phyloP scores from a whole-genome alignment of 2,329 filamentous ascomycete genomes.

The Xenoacremonium recifei region DNA sequence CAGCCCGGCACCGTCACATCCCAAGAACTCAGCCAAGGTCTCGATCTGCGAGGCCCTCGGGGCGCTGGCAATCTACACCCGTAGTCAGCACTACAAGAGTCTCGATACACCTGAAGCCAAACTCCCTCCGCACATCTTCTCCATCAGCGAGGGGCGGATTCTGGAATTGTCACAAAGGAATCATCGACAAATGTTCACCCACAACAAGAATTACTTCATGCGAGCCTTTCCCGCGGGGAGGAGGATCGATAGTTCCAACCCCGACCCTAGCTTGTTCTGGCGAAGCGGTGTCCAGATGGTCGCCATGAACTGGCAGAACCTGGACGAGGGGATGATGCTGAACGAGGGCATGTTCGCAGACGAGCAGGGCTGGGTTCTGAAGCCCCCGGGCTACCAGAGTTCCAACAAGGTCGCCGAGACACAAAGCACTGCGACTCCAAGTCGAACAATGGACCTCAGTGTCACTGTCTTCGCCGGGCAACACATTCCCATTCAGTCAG shows the following conservation, averaged over 20 bases:
- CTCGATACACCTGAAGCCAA: constrained; percentile 64
- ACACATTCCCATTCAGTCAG: constrained; percentile 48
- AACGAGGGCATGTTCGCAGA: constrained; percentile 97
- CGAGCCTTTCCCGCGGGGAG: constrained; percentile 82
- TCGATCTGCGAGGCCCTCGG: constrained; percentile 70
- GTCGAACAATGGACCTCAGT: constrained; percentile 60
- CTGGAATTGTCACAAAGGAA: constrained; percentile 55
- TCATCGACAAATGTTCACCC: constrained; percentile 74
- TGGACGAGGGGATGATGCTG: constrained; percentile 91
- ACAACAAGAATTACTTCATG: constrained; percentile 88
- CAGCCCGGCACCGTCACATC: constrained; percentile 11
- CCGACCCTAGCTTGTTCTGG: constrained; percentile 90
- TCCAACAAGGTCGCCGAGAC: constrained; percentile 37
- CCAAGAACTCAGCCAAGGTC: constrained; percentile 43
- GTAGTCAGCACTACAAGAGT: constrained; percentile 75
- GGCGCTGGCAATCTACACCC: constrained; percentile 78
- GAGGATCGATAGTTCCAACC: constrained; percentile 87
- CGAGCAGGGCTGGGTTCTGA: constrained; percentile 80
- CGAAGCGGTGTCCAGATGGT: constrained; percentile 95
- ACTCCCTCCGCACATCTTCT: constrained; percentile 73
- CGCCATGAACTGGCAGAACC: constrained; percentile 95
- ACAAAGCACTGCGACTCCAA: constrained; percentile 45
- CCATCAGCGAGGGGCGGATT: constrained; percentile 81
- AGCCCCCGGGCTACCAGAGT: constrained; percentile 71
- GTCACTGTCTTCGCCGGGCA: constrained; percentile 78